These are phyloP conservation scores for Debaryomycetaceae sp. DNA, from an alignment of 1,139 yeast genomes.

Conservation along the genomic window DNA sequence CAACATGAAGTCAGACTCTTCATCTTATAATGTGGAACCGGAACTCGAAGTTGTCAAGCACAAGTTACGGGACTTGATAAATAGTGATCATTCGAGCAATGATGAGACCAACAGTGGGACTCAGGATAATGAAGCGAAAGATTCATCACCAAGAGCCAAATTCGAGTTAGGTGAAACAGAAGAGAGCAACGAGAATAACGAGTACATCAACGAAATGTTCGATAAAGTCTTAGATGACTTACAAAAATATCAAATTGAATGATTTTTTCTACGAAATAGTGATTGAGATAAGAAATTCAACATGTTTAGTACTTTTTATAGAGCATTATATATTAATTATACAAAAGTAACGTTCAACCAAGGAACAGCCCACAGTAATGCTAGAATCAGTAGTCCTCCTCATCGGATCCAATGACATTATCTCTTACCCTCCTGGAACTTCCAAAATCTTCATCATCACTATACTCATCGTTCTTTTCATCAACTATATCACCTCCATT, in stretches of 20 bases:
- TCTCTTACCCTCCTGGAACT: slow-evolving; percentile 12
- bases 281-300: no score
- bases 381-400: slow-evolving; percentile 17
- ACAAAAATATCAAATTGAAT: background rate
- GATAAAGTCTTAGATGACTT: background rate
- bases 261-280: background rate
- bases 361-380: no score
- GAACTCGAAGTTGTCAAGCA: background rate
- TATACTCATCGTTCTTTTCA: slow-evolving; percentile 30
- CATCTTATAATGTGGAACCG: background rate
- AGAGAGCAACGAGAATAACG: slow-evolving; percentile 13
- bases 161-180: slow-evolving; percentile 6
- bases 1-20: slow-evolving; percentile 16
- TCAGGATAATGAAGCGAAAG: background rate
- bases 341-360: background rate
- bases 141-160: background rate
- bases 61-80: background rate
- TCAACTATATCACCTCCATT: slow-evolving; percentile 17
- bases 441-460: slow-evolving; percentile 34
- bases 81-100: background rate
- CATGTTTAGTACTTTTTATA: background rate
- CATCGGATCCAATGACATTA: slow-evolving; percentile 25
- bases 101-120: background rate
- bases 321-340: background rate
- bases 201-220: slow-evolving; percentile 11